phyloP scores from a whole-genome alignment of 345 rosid genomes.

The Moricandia moricandioides region DNA sequence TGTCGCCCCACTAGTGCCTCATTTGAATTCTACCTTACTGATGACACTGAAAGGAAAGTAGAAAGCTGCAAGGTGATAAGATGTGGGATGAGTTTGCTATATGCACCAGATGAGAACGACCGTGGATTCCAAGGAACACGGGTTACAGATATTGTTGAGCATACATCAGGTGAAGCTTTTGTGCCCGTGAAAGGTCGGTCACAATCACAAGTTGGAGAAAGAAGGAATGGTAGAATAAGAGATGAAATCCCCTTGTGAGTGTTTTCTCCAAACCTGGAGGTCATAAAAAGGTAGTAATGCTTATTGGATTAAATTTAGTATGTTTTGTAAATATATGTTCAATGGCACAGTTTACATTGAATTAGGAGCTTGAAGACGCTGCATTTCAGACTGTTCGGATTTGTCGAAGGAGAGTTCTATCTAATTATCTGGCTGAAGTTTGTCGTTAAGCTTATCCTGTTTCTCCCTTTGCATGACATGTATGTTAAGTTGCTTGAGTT shows the following conservation, averaged over 20 bases:
- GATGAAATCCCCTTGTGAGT: constrained; percentile 6
- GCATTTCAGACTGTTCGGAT: not conserved
- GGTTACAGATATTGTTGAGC: not conserved
- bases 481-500: not conserved
- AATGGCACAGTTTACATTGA: not conserved
- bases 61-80: constrained; percentile 25
- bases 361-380: not conserved
- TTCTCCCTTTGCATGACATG: not conserved
- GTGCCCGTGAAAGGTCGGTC: not conserved
- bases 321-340: not conserved
- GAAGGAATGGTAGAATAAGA: constrained; percentile 17
- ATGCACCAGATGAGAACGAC: constrained; percentile 30
- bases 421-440: not conserved
- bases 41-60: constrained; percentile 20
- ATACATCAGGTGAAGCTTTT: constrained; percentile 1
- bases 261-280: not conserved
- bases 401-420: not conserved
- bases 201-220: constrained; percentile 1
- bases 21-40: constrained; percentile 18
- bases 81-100: constrained; percentile 35
- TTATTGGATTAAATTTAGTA: not conserved
- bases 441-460: not conserved
- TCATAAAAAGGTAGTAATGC: not conserved
- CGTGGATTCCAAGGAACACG: constrained; percentile 20
- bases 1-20: constrained; percentile 21